These are phyloP conservation scores for Nymphaea thermarum DNA, from an alignment of 164 flowering plant species.

Conservation along the genomic window DNA sequence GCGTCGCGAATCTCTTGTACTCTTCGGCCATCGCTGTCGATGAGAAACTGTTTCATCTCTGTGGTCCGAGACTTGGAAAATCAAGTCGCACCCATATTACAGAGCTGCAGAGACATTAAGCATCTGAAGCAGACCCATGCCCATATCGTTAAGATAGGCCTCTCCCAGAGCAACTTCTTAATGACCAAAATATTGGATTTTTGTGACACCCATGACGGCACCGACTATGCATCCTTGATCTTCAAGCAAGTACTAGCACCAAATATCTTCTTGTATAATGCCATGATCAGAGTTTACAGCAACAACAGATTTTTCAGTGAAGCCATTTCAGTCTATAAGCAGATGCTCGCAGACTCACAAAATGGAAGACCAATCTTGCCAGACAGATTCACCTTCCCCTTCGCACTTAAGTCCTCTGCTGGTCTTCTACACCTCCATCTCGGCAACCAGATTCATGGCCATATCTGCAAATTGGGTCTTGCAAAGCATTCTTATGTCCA, in stretches of 20 bases:
- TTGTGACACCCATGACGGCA: conserved; percentile 27
- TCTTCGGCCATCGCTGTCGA: conserved; percentile 19
- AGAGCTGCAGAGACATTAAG: conserved; percentile 18
- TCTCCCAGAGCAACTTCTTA: conserved; percentile 58
- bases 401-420: conserved; percentile 41
- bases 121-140: conserved; percentile 51
- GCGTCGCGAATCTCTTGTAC: conserved; percentile 34
- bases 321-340: conserved; percentile 24
- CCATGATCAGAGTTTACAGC: conserved; percentile 42
- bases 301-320: conserved; percentile 17
- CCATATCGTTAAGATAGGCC: conserved; percentile 30
- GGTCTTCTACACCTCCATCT: conserved; percentile 24
- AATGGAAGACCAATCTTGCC: conserved; percentile 20
- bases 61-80: conserved; percentile 41
- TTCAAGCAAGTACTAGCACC: conserved; percentile 42
- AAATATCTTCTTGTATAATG: conserved; percentile 53
- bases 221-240: conserved; percentile 31
- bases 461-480: conserved; percentile 35
- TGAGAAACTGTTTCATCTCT: conserved; percentile 7
- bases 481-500: conserved; percentile 15
- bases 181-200: conserved; percentile 58
- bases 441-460: conserved; percentile 61
- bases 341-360: conserved; percentile 23
- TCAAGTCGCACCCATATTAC: conserved; percentile 33
- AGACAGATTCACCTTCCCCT: conserved; percentile 56